Base-by-base conservation (phyloP, 495 filamentous ascomycete genomes). In the Penicillium verhagenii region DNA sequence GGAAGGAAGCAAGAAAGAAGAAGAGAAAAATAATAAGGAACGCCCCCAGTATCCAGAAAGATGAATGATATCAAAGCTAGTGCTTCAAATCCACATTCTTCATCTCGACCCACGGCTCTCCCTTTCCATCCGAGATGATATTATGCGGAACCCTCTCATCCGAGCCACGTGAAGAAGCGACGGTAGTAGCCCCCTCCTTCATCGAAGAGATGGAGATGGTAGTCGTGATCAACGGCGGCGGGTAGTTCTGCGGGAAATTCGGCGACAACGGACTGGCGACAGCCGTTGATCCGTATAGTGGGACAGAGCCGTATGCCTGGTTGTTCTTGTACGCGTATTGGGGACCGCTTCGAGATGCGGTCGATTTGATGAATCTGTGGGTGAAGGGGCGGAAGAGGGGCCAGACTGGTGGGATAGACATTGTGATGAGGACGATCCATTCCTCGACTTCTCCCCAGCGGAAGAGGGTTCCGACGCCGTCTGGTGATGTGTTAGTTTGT, bases 351-450 rank as follows among this genome's bases (percentile, higher is more conserved):
- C 59, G 47, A 5, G 52, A 58, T 14, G 10, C 1, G 13, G 47
- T 50, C 4, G 59, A 59, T 44, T 56, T 66, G 60, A 66, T 63
- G 54, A 66, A 66, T n/a, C 45, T 50, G 26, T 49, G n/a, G 0
- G 63, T 66, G 21, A 66, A 60, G n/a, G 63, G 63, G 8, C 63
- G 51, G 52, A 66, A 60, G 14, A 66, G 44, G 7, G 63, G 63
- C 63, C 63, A 66, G 4, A 66, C 63, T 1, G 63, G 63, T 43
- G 63, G 63, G 16, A 66, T 66, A 31, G 63, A 66, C 63, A 66
- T 66, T 25, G 59, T 58, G 44, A 66, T 66, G 11, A 66, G 57
- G 8, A 66, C 63, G 46, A 66, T 25, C 63, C 63, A 66, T 57
- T 66, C 63, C 46, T 66, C 63, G 21, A 63, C 59, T 38, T 66